Conservation (phyloP, 1,284 basidiomycete genomes). For the Phellopilus nigrolimitatus region DNA sequence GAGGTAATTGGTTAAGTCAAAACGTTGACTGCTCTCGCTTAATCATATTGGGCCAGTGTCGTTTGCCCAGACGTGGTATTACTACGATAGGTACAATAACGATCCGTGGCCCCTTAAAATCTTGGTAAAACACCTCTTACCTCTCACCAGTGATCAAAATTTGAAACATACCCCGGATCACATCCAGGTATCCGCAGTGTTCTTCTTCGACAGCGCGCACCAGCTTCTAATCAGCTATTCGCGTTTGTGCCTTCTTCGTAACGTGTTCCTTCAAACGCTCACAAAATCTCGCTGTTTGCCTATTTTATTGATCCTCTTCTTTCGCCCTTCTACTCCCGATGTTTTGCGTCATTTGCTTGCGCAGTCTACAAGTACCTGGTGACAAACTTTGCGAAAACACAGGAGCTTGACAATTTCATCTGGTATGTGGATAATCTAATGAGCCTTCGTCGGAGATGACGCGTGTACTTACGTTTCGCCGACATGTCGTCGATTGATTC, state of each 20-base stretch:
- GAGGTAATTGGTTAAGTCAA: background rate
- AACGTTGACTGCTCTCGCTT: background rate
- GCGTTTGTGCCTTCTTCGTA: background rate
- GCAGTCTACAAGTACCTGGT: conserved; percentile 33
- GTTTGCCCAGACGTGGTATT: conserved; percentile 7
- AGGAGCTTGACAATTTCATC: conserved; percentile 35
- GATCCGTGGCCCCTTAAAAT: conserved; percentile 4
- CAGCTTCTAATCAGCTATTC: conserved; percentile 2
- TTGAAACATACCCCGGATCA: background rate
- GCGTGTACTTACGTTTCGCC: background rate
- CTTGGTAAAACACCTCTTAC: conserved; percentile 1
- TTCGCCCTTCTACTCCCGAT: background rate
- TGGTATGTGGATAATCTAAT: conserved; percentile 34
- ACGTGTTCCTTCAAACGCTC: background rate
- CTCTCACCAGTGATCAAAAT: no score
- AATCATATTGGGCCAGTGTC: background rate
- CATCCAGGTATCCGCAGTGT: conserved; percentile 5
- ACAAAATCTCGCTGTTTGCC: background rate
- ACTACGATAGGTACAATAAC: conserved; percentile 4
- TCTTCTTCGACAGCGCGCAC: conserved; percentile 6
- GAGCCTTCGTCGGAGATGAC: background rate
- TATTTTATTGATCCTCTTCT: background rate
- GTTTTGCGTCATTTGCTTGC: background rate
- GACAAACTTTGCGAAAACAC: conserved; percentile 39
- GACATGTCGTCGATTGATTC: background rate